Percentiles rank a stretch among this genome's conserved stretches.
Conservation (phyloP, 2,329 filamentous ascomycete species). For the Cercospora sp. region DNA sequence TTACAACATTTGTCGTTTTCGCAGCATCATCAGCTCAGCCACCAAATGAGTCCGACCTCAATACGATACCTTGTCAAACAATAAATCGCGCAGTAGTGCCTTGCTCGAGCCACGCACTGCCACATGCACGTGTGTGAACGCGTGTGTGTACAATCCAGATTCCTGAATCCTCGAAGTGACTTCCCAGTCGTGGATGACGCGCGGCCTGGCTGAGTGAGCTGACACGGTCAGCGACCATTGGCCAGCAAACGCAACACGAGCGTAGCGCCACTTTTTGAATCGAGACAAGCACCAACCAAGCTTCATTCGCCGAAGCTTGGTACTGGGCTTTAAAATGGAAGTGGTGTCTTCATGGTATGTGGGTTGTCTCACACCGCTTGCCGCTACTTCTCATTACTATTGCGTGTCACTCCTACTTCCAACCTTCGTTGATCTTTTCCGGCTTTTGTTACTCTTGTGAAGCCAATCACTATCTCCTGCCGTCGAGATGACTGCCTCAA, state of each 20-base stretch:
- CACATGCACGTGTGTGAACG: neutral
- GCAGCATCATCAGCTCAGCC: neutral
- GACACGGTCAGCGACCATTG: conserved; percentile 1
- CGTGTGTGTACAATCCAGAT: neutral
- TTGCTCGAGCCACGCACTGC: conserved; percentile 8
- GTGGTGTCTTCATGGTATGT: neutral
- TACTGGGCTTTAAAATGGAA: neutral
- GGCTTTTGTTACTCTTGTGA: too few relatives aligned
- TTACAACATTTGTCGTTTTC: neutral
- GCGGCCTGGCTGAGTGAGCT: neutral
- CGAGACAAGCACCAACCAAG: neutral
- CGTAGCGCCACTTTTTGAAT: neutral
- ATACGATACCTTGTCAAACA: neutral
- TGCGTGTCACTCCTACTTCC: neutral
- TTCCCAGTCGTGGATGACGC: neutral
- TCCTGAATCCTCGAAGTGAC: neutral
- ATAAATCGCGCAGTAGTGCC: neutral
- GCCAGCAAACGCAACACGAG: neutral
- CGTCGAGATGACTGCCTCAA: conserved; percentile 21
- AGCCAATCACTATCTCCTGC: neutral
- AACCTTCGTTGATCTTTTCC: neutral
- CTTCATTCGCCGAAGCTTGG: neutral
- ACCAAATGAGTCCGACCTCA: neutral
- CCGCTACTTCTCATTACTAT: neutral
- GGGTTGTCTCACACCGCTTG: neutral